phyloP scores from a whole-genome alignment of 441 rosid species.

The Euphorbia celastroides region DNA sequence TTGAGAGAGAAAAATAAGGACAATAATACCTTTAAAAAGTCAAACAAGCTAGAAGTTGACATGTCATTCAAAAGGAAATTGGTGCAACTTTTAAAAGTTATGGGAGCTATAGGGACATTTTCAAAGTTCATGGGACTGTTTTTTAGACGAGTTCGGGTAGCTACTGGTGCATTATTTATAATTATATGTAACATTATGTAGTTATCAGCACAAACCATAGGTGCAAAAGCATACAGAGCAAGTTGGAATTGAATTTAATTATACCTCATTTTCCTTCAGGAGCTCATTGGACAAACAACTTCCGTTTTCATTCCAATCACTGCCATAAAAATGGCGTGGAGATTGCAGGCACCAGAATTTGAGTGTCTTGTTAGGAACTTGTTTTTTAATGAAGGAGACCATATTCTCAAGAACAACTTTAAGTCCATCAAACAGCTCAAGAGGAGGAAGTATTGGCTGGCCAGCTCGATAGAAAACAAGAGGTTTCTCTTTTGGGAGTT shows the following conservation, averaged over 20 bases:
- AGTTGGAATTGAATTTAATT: neutral
- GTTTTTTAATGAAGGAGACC: slow-evolving; percentile 53
- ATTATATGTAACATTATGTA: too few species aligned
- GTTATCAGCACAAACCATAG: neutral
- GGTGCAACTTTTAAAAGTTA: too few species aligned
- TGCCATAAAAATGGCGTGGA: slow-evolving; percentile 42
- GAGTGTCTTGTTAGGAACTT: slow-evolving; percentile 51
- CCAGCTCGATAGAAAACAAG: slow-evolving; percentile 71
- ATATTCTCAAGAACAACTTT: slow-evolving; percentile 67
- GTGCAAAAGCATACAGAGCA: neutral
- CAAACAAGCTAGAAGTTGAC: too few species aligned
- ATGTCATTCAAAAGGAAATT: too few species aligned
- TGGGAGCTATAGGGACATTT: too few species aligned
- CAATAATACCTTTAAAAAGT: too few species aligned
- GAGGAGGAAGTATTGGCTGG: slow-evolving; percentile 61
- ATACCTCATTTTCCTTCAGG: slow-evolving; percentile 64
- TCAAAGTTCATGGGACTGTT: too few species aligned
- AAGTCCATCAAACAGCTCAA: slow-evolving; percentile 62
- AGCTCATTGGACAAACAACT: slow-evolving; percentile 61
- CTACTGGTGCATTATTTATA: too few species aligned
- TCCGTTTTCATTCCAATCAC: slow-evolving; percentile 41
- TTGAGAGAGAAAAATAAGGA: too few species aligned
- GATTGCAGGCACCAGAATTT: slow-evolving; percentile 95
- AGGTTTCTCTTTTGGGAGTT: slow-evolving; percentile 82
- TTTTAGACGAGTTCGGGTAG: too few species aligned